These are phyloP conservation scores for Eucalyptus cloeziana DNA, from an alignment of 345 rosid species.

Conservation along the genomic window DNA sequence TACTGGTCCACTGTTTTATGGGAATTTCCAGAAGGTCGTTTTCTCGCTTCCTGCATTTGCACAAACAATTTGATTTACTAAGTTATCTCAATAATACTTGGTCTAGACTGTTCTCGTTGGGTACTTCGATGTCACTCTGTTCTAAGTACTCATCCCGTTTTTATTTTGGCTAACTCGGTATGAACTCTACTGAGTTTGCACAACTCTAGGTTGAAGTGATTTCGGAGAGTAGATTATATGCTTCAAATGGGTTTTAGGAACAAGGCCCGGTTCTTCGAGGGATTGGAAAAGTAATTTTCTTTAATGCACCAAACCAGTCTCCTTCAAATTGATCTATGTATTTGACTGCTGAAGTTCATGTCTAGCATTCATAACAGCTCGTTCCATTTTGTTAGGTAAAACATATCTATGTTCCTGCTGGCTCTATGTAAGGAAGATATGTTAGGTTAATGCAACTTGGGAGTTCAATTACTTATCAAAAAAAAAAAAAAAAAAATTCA, in stretches of 20 bases:
- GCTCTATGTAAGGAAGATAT: neutral
- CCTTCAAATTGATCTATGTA: neutral
- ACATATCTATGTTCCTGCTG: neutral
- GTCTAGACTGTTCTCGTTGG: neutral
- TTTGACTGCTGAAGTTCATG: neutral
- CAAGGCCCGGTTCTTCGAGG: neutral
- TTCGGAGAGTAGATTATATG: neutral
- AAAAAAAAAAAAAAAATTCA: neutral
- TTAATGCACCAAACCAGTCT: neutral
- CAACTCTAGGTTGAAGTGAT: neutral
- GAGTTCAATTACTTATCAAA: neutral
- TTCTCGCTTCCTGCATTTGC: neutral
- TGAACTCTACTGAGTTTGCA: neutral
- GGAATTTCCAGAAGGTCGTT: constrained; percentile 73
- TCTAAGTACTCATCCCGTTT: neutral
- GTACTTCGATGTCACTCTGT: neutral
- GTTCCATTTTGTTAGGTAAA: neutral
- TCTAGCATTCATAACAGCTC: neutral
- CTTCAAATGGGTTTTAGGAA: neutral
- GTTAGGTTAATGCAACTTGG: neutral
- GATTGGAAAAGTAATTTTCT: neutral
- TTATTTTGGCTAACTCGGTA: neutral
- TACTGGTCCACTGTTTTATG: constrained; percentile 67
- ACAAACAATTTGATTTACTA: neutral
- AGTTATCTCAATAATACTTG: neutral